A percentile compares a stretch with the other conserved stretches of the same genome.
Evolutionary conservation across 306 rosid species (phyloP).

Genomic region (Trichosanthes truncata): DNA sequence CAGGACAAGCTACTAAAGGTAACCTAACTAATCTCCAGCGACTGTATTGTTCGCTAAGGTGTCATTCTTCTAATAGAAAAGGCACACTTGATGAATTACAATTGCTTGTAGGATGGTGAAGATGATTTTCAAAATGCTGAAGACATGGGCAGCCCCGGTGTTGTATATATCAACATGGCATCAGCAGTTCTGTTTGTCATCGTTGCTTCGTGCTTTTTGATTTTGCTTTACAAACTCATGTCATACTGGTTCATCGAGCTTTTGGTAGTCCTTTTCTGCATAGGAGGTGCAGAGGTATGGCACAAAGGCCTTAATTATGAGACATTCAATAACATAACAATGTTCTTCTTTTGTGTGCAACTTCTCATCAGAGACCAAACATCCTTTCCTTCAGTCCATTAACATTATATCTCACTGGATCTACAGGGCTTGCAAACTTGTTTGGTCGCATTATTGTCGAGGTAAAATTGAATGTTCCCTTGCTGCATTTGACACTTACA

Average conservation of each 20-base stretch:
- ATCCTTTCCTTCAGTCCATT: constrained; percentile 13
- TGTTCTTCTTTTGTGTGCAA: not conserved
- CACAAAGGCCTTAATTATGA: constrained; percentile 7
- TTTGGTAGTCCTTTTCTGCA: constrained; percentile 91
- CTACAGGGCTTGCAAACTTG: constrained; percentile 93
- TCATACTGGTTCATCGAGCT: constrained; percentile 69
- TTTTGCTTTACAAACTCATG: constrained; percentile 76
- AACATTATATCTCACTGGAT: constrained; percentile 23
- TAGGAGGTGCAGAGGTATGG: constrained; percentile 86
- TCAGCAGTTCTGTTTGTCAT: constrained; percentile 75
- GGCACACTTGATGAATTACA: not conserved
- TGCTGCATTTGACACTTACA: not conserved
- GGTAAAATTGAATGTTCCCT: constrained; percentile 28
- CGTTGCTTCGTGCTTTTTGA: constrained; percentile 73
- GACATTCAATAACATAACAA: not conserved
- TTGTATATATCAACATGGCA: constrained; percentile 61
- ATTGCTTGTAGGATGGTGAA: constrained; percentile 46
- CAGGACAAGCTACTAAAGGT: constrained; percentile 67
- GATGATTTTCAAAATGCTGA: constrained; percentile 42
- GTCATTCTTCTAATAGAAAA: not conserved
- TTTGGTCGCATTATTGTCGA: constrained; percentile 69
- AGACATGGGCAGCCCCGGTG: constrained; percentile 31
- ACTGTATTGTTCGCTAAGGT: not conserved
- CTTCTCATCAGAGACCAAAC: not conserved
- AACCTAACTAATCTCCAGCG: constrained; percentile 4